Base-by-base conservation (phyloP, 1,139 yeast species). In the Geotrichum histeridarum region DNA sequence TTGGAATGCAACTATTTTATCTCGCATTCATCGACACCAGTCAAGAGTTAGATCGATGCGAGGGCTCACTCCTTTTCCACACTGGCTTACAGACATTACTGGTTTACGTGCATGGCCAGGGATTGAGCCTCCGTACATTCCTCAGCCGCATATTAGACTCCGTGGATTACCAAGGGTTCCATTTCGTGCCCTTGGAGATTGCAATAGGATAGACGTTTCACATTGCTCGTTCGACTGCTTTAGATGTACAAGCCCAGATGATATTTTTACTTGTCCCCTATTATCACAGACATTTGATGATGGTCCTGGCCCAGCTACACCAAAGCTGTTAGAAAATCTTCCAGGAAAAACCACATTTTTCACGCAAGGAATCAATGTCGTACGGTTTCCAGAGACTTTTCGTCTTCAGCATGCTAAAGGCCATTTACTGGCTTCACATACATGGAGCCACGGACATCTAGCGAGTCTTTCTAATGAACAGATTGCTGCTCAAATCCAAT, bases 201-300 rank as follows among this genome's bases (percentile, higher is more conserved):
- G 97, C 67, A 73, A 76, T 1, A 60, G 62, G 0, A 77, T 76
- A 8, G 70, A 75, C 1, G 67, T 79, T 51, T 70, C 71, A 12
- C 74, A 78, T 30, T 90, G 98, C 66, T 85, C 96, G 0, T 90
- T 88, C 72, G 97, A 90, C 67, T 90, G 98, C 68, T 79, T 76
- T 68, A 80, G 84, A 61, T 90, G 97, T 70, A 81, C 83, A 15
- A 79, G 83, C n/a, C 77, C 73, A 44, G 95, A 86, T 67, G 98
- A 90, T 64, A 81, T 86, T 7, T 79, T 75, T 63, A 81, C 93
- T 0, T 90, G 97, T 67, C 80, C 84, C 1, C 56, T 60, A 8
- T 58, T 91, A 48, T 82, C 91, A 0, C 98, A 91, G 69, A 85
- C 96, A 0, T 91, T 91, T 70, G 99, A 91, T 68, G 98, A 93